These are phyloP conservation scores for Chrysoporthe puriensis DNA, from an alignment of 2,329 filamentous ascomycete genomes.

Conservation along the genomic window DNA sequence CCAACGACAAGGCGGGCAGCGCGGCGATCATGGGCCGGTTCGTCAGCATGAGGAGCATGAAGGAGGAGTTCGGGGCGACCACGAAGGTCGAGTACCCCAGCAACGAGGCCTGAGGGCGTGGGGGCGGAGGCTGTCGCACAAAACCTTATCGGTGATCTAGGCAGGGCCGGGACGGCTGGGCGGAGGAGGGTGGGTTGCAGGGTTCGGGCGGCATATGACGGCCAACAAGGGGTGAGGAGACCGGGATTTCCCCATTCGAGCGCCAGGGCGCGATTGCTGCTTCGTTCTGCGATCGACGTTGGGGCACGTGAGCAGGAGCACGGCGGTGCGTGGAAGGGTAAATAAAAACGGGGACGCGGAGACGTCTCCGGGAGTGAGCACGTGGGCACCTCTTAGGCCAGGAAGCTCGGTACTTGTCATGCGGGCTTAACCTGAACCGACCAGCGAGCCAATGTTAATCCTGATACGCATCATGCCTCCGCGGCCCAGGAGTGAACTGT, in stretches of 20 bases:
- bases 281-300: not conserved
- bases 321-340: not conserved
- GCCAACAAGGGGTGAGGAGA: not conserved
- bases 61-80: constrained; percentile 73
- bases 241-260: not conserved
- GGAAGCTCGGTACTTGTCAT: constrained; percentile 1
- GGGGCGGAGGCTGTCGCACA: not conserved
- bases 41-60: constrained; percentile 55
- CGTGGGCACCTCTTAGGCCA: constrained; percentile 27
- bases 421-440: not conserved
- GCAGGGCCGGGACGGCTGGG: not conserved
- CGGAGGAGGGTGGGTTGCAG: not conserved
- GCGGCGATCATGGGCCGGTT: constrained; percentile 54
- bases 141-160: not conserved
- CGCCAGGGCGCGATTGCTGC: no score
- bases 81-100: constrained; percentile 70
- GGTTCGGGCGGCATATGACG: constrained; percentile 2
- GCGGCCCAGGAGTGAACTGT: no score
- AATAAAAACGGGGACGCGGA: not conserved
- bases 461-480: constrained; percentile 12
- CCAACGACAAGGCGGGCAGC: constrained; percentile 68
- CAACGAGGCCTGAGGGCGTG: constrained; percentile 59
- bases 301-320: constrained; percentile 16
- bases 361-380: constrained; percentile 11
- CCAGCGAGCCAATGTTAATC: not conserved